phyloP scores from a whole-genome alignment of 306 rosid species.

The Chamaecrista fasciculata region DNA sequence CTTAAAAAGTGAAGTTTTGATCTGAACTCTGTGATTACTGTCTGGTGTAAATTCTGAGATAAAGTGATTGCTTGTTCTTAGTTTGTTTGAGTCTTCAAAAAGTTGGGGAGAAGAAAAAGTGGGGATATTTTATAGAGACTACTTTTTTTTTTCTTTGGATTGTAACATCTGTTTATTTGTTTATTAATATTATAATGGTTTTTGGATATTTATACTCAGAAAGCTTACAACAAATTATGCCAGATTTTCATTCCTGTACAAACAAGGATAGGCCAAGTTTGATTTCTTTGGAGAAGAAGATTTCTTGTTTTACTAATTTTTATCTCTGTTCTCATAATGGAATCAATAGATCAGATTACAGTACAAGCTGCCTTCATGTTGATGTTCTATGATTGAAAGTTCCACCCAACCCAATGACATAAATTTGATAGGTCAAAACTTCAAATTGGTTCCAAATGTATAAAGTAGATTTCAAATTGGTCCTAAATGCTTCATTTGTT shows the following conservation, averaged over 20 bases:
- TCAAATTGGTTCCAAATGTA: too few relatives aligned
- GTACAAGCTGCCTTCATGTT: neutral
- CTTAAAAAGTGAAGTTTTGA: slow-evolving; percentile 39
- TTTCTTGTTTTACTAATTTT: neutral
- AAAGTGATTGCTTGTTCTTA: slow-evolving; percentile 24
- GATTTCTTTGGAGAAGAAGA: neutral
- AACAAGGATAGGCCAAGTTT: neutral
- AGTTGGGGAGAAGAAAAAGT: slow-evolving; percentile 22
- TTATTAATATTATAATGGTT: slow-evolving; percentile 22
- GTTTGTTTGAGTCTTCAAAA: slow-evolving; percentile 32
- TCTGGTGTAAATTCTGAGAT: slow-evolving; percentile 28
- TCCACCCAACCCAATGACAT: too few relatives aligned
- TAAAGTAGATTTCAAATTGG: too few relatives aligned
- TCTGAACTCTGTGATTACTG: slow-evolving; percentile 15
- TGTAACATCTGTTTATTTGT: slow-evolving; percentile 32
- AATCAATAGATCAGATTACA: neutral
- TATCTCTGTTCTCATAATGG: neutral
- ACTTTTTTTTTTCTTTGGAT: slow-evolving; percentile 32
- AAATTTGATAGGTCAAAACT: too few relatives aligned
- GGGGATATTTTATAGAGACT: slow-evolving; percentile 28
- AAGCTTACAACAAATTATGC: neutral
- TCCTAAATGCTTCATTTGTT: too few relatives aligned
- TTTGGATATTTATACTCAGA: neutral
- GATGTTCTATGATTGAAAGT: too few relatives aligned
- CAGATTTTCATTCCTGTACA: neutral